Evolutionary conservation across 1,139 yeast species (phyloP), one percentile per base, ranked within the genome.

Genomic region (Geotrichum reessii): DNA sequence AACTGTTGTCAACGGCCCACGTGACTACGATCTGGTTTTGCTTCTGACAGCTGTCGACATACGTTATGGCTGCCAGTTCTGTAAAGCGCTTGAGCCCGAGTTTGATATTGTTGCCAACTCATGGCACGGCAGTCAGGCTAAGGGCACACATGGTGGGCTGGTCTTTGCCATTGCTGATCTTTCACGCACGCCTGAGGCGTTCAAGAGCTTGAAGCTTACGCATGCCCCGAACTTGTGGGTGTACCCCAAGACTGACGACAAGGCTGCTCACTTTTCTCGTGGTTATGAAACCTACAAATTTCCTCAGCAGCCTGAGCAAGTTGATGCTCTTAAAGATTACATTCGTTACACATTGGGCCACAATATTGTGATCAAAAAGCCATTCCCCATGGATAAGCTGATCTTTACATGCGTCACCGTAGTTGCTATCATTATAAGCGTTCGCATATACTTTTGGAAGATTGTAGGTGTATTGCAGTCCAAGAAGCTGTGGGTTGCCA

Each of bases 81-180:
- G 99, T 78, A 67, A 76, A 27, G 84, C 85, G 54, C 80, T 88
- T 66, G 83, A 81, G 46, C 96, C 97, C 0, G 82, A 81, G 54
- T 89, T 74, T 68, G 75, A 80, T 24, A 76, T 77, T 53, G 78
- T 91, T 53, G 85, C 84, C 31, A 74, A 81, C 46, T 86, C 92
- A 68, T 85, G 85, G 84, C 67, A 69, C 49, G 61, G 67, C 46
- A 79, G 78, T 52, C 83, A 79, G 66, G 46, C 31, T 22, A 33
- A 42, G 14, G 78, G 81, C n/a, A 75, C 69, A 12, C 75, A 73
- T 19, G 75, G 73, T 48, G 77, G 78, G 2, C 73, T 92, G 46
- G 84, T 81, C 74, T 89, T 93, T 71, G 87, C 88, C 31, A 76
- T 78, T 58, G 83, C 96, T 8, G 97, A 92, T 68, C 85, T 88